Conservation (phyloP, 192 early-diverging fungal genomes). For the Backusella tuberculispora region DNA sequence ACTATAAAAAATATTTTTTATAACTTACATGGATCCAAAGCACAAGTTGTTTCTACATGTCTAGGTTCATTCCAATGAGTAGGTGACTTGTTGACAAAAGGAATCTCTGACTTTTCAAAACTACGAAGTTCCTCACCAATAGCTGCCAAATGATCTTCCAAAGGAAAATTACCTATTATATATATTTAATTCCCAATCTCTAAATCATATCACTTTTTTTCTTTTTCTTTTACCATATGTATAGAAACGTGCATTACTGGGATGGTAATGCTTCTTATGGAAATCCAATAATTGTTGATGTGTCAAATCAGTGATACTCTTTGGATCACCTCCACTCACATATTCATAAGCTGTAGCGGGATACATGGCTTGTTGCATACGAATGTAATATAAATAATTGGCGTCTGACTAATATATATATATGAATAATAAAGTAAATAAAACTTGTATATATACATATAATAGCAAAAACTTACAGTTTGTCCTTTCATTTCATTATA, state of each 20-base stretch:
- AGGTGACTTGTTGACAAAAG: conserved; percentile 57
- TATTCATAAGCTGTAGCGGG: conserved; percentile 80
- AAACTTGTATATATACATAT: neutral
- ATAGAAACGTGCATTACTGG: conserved; percentile 89
- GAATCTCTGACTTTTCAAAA: conserved; percentile 55
- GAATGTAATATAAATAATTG: conserved; percentile 74
- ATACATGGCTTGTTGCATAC: conserved; percentile 83
- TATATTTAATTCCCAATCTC: neutral
- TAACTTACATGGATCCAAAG: conserved; percentile 69
- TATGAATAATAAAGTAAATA: conserved; percentile 3
- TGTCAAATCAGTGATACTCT: conserved; percentile 84
- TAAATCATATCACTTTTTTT: no score
- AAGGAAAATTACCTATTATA: conserved; percentile 62
- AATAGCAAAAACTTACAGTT: conserved; percentile 42
- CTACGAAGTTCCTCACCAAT: conserved; percentile 67
- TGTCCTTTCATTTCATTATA: conserved; percentile 99
- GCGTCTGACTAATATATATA: conserved; percentile 68
- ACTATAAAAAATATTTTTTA: neutral
- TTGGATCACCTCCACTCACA: conserved; percentile 91
- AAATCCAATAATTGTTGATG: conserved; percentile 82
- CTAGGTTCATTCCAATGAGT: conserved; percentile 53
- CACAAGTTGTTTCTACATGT: conserved; percentile 55
- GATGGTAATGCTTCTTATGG: conserved; percentile 88
- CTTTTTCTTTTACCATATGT: conserved; percentile 70
- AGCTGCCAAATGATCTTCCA: conserved; percentile 73